Evolutionary conservation across 2,329 filamentous ascomycete species (phyloP).

Genomic region (Alternaria longipes): DNA sequence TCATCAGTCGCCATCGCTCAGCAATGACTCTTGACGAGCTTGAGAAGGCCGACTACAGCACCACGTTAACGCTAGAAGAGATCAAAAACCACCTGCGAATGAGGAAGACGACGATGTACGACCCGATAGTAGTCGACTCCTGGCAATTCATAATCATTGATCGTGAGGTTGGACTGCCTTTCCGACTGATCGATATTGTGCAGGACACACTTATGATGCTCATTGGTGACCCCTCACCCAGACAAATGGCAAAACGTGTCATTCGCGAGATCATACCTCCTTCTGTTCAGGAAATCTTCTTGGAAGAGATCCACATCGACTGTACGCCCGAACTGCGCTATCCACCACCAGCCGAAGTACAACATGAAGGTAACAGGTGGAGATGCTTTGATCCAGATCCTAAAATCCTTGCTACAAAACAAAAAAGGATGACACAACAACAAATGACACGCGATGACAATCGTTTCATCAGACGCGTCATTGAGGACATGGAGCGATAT

Average conservation of each 20-base stretch:
- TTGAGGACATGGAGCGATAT: slow-evolving; percentile 41
- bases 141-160: slow-evolving; percentile 48
- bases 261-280: slow-evolving; percentile 36
- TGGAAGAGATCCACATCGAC: slow-evolving; percentile 32
- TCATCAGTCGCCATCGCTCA: slow-evolving; percentile 34
- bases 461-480: slow-evolving; percentile 29
- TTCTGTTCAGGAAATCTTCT: slow-evolving; percentile 33
- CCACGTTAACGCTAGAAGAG: slow-evolving; percentile 4
- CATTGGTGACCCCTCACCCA: slow-evolving; percentile 31
- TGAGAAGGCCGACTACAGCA: no score
- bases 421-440: no score
- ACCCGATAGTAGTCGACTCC: slow-evolving; percentile 42
- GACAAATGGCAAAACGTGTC: slow-evolving; percentile 34
- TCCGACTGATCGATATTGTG: slow-evolving; percentile 40
- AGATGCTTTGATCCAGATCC: slow-evolving; percentile 20
- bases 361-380: slow-evolving; percentile 39
- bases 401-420: no score
- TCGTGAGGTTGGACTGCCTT: slow-evolving; percentile 33
- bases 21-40: slow-evolving; percentile 4
- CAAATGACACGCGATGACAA: no score
- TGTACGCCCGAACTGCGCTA: neutral
- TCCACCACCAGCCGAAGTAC: slow-evolving; percentile 26
- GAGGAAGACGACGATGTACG: slow-evolving; percentile 37
- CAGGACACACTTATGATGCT: slow-evolving; percentile 15
- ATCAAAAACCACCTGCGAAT: slow-evolving; percentile 39